These are phyloP conservation scores for Heterobasidion irregulare DNA, from an alignment of 1,284 basidiomycete species.

Conservation along the genomic window DNA sequence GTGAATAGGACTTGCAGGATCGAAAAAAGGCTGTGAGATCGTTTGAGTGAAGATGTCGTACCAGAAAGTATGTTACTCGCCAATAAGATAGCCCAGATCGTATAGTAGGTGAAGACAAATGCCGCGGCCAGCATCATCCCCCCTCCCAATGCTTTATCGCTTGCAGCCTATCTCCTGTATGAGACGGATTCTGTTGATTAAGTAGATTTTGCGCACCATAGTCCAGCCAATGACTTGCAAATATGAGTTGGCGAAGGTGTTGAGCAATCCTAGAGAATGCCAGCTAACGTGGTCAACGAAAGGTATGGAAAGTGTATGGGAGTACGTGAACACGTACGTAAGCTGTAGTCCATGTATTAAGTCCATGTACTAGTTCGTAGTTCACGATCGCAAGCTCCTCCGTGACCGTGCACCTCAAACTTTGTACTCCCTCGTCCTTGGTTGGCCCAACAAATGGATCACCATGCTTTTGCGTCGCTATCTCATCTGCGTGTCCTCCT, in stretches of 20 bases:
- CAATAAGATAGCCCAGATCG: constrained; percentile 81
- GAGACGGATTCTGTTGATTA: not conserved
- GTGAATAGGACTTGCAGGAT: constrained; percentile 65
- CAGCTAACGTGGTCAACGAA: not conserved
- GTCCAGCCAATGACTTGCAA: not conserved
- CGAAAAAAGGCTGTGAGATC: constrained; percentile 74
- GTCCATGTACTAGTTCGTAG: not conserved
- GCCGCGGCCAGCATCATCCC: constrained; percentile 73
- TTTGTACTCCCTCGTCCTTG: no score
- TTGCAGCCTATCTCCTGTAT: constrained; percentile 46
- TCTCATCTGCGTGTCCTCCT: constrained; percentile 73
- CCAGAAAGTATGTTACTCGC: constrained; percentile 35
- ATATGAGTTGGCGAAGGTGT: not conserved
- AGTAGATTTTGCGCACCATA: no score
- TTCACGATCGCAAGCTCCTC: not conserved
- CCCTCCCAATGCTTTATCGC: constrained; percentile 77
- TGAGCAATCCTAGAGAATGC: no score
- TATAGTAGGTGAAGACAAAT: constrained; percentile 83
- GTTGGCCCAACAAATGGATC: constrained; percentile 40
- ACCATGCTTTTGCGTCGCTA: constrained; percentile 65
- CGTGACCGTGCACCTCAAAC: no score
- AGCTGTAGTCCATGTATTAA: no score
- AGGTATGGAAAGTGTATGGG: not conserved
- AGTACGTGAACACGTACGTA: not conserved
- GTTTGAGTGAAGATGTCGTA: constrained; percentile 1